phyloP scores from a whole-genome alignment of 257 asterid species.

The Cinchona pubescens region DNA sequence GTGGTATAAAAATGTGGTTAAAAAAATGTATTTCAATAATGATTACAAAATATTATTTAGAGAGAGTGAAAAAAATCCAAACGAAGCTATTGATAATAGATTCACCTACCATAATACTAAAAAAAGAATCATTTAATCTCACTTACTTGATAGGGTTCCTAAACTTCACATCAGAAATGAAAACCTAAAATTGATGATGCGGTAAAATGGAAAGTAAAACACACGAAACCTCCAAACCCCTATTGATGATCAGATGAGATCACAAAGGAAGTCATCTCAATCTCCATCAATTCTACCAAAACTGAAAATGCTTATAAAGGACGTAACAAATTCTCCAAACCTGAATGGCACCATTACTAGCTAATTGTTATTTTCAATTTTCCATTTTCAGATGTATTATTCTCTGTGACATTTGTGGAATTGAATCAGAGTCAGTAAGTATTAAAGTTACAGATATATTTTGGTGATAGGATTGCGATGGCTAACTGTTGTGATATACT shows the following conservation, averaged over 20 bases:
- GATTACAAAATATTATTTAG: too few species aligned
- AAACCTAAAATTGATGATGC: background rate
- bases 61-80: too few species aligned
- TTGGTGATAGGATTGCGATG: constrained; percentile 30
- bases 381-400: constrained; percentile 17
- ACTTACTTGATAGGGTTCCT: constrained; percentile 2
- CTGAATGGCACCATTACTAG: constrained; percentile 29
- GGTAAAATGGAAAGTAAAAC: constrained; percentile 12
- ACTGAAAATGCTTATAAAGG: constrained; percentile 20
- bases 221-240: constrained; percentile 17
- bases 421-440: constrained; percentile 11
- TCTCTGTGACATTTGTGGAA: constrained; percentile 21
- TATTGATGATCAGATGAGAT: background rate
- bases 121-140: background rate
- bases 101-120: background rate
- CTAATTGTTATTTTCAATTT: constrained; percentile 7
- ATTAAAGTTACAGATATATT: constrained; percentile 13
- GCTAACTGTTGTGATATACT: constrained; percentile 22
- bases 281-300: constrained; percentile 15
- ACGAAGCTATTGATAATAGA: too few species aligned
- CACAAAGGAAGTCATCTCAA: background rate
- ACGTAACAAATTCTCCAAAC: constrained; percentile 30
- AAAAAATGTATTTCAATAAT: too few species aligned
- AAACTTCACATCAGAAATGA: constrained; percentile 6
- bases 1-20: too few species aligned